Evolutionary conservation across 805 yeast species (phyloP), one percentile per base, ranked within the genome.

Genomic region (Candida sithepensis): DNA sequence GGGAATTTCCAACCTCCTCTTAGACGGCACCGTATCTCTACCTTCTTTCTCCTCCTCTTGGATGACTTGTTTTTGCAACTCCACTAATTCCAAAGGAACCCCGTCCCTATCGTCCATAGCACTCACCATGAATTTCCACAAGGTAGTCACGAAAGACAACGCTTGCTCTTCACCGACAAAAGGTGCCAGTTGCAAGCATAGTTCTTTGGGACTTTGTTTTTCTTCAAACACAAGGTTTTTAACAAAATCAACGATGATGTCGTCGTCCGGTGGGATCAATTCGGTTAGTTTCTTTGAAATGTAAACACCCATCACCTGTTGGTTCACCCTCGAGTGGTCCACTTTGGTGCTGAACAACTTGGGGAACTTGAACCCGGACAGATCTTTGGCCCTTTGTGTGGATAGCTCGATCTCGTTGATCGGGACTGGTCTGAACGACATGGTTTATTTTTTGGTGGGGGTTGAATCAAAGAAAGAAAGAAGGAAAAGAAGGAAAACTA

Each of bases 211-310:
- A 45, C 70, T 68, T 0, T 77, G 73, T 16, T 52, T 49, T 8
- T 65, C 70, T 8, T 61, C 67, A 34, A 79, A 56, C 0, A 58
- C 45, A 40, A 78, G 58, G 55, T 79, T 81, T 42, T 61, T 59
- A 3, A 74, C 58, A 46, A 74, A 77, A 36, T 73, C 80, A 2
- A 68, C 63, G 3, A 78, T 71, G 16, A 60, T 61, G 21, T 78
- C 84, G 52, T 79, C 84, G 41, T 75, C 81, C 0, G 79, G 79
- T 12, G n/a, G n/a, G n/a, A 77, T 57, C 10, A 66, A 59, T 40
- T 65, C 57, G 14, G 66, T 59, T 26, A 77, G 47, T 42, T 60
- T 54, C 3, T 57, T 54, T 2, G 50, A 54, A 18, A 77, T 64
- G 78, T 81, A 78, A 14, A 52, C 51, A 42, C 66, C 61, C 3